Base-by-base conservation (phyloP, 495 filamentous ascomycete genomes). In the Penicillium longicatenatum region DNA sequence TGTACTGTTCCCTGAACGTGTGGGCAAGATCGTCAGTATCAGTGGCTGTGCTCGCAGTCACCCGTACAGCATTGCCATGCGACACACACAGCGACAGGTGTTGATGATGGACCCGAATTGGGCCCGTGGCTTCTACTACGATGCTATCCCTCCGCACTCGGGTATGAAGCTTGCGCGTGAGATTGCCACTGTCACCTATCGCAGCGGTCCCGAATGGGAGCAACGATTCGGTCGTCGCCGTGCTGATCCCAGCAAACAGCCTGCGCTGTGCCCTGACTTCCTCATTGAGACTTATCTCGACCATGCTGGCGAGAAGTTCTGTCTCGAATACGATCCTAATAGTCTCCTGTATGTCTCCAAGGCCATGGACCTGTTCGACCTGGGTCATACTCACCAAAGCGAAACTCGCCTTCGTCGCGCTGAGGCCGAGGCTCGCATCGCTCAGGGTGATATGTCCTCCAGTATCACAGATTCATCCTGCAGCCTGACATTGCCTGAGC, bases 41-140 rank as follows among this genome's bases (percentile, higher is more conserved):
- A 93, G 88, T 65, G 95, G 93, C 37, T 98, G 94, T 70, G 94
- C 93, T 10, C 83, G 94, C 57, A 96, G 91, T 67, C 94, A 98
- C 74, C 94, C 94, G 20, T 98, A 98, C 73, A 96, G 93, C 69
- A 96, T 98, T 73, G 94, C 94, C 7, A 95, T 98, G 95, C 83
- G 94, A n/a, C 93, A 98, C 78, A 93, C 94, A 0, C 94, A 98
- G 72, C 88, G 94, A 30, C 94, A 97, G 75, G 94, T 97, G 7
- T 81, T 99, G 21, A 97, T 99, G 92, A 96, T 93, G 86, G 94
- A 99, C 62, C 91, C 92, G 1, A 91, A 95, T 59, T 99, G 95
- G 95, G 86, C 88, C 57, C 90, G 94, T n/a, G 94, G 94, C 2
- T 96, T 92, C 75, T 99, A 98, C 76, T 98, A 98, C 68, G 86